phyloP scores from a whole-genome alignment of 352 stramenopile species.

The Blastocystis sp. region DNA sequence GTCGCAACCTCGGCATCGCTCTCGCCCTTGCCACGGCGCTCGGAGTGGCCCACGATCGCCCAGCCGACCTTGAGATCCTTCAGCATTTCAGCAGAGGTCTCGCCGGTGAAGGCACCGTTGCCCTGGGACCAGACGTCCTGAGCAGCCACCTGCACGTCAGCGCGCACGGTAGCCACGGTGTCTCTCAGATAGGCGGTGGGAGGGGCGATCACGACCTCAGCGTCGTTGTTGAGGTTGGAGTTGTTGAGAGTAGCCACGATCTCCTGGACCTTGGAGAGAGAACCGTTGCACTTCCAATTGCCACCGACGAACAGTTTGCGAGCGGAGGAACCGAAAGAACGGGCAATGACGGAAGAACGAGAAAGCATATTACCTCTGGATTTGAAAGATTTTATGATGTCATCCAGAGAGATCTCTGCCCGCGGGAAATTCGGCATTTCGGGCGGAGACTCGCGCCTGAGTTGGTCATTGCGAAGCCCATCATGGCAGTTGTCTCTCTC shows the following conservation, averaged over 20 bases:
- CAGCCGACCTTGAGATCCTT: slow-evolving; percentile 88
- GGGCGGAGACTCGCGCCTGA: slow-evolving; percentile 8
- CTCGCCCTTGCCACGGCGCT: slow-evolving; percentile 88
- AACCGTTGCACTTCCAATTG: slow-evolving; percentile 98
- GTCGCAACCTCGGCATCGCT: slow-evolving; percentile 84
- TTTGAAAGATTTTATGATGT: slow-evolving; percentile 19
- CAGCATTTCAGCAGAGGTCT: slow-evolving; percentile 94
- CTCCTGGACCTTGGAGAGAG: slow-evolving; percentile 75
- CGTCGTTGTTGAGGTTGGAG: slow-evolving; percentile 74
- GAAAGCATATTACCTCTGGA: slow-evolving; percentile 10
- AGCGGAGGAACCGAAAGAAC: slow-evolving; percentile 69
- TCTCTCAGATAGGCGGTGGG: slow-evolving; percentile 85
- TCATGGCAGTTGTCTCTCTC: neutral
- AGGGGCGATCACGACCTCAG: slow-evolving; percentile 93
- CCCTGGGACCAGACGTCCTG: slow-evolving; percentile 87
- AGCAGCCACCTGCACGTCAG: slow-evolving; percentile 70
- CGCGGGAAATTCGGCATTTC: slow-evolving; percentile 12
- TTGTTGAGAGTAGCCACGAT: slow-evolving; percentile 74
- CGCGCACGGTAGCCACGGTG: slow-evolving; percentile 76
- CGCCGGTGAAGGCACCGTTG: slow-evolving; percentile 92
- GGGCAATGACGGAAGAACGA: slow-evolving; percentile 58
- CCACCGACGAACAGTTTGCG: slow-evolving; percentile 96
- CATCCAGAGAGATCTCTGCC: neutral
- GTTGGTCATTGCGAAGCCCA: neutral
- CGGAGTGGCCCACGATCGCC: slow-evolving; percentile 91